A percentile compares a stretch with the other conserved stretches of the same genome.
Evolutionary conservation across 176 grass and related monocot genomes (phyloP).

Genomic region (Metroxylon sagu): DNA sequence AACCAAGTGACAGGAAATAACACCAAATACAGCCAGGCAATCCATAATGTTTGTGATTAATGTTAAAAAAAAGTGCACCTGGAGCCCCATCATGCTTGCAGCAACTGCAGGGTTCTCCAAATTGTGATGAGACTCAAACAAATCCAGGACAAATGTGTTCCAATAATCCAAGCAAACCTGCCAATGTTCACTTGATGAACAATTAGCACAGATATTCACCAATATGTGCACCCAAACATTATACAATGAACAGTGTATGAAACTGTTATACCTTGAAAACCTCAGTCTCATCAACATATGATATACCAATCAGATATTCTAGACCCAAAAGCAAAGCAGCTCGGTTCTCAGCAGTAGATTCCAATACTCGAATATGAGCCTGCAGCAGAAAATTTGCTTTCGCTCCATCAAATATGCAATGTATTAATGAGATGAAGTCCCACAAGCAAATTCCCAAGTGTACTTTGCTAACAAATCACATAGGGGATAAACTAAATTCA

Average conservation of each 20-base stretch:
- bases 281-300: conserved; percentile 97
- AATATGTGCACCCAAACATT: background rate
- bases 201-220: background rate
- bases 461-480: too few relatives aligned
- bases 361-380: conserved; percentile 79
- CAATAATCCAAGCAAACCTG: conserved; percentile 99
- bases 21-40: too few relatives aligned
- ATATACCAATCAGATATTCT: conserved; percentile 91
- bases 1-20: too few relatives aligned
- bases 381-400: conserved; percentile 15
- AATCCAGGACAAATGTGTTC: conserved; percentile 86
- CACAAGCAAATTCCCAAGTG: too few relatives aligned
- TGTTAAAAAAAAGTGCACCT: conserved; percentile 34
- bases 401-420: too few relatives aligned
- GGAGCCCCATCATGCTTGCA: conserved; percentile 81
- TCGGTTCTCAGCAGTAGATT: conserved; percentile 73
- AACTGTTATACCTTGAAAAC: conserved; percentile 80
- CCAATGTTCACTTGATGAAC: conserved; percentile 1
- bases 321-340: conserved; percentile 70
- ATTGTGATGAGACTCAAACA: conserved; percentile 93
- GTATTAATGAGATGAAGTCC: too few relatives aligned
- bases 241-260: background rate
- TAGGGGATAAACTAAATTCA: too few relatives aligned
- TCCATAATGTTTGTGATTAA: too few relatives aligned
- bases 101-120: conserved; percentile 69